Conservation (phyloP, 139 green algal species). For the Trebouxia sp. region DNA sequence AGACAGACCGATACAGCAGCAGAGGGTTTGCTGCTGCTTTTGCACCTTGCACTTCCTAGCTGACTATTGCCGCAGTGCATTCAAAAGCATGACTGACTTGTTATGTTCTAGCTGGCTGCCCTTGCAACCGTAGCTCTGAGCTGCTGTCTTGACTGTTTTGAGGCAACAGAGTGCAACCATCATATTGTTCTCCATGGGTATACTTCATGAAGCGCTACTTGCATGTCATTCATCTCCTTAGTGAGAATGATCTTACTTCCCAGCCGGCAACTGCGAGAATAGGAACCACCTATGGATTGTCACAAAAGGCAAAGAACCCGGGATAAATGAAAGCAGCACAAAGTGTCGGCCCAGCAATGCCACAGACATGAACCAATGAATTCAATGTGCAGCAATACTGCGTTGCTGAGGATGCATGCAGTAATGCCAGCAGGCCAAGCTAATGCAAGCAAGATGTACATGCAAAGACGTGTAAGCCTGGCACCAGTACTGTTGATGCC, state of each 20-base stretch:
- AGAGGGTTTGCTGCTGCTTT: no score
- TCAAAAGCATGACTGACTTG: no score
- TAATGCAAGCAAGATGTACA: no score
- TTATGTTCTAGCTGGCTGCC: no score
- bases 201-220: constrained; percentile 21
- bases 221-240: constrained; percentile 29
- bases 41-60: no score
- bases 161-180: no score
- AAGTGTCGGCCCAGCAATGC: not conserved
- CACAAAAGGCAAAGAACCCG: not conserved
- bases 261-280: constrained; percentile 4
- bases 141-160: no score
- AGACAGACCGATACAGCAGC: no score
- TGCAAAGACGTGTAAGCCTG: not conserved
- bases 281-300: not conserved
- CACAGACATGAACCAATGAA: not conserved
- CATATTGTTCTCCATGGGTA: constrained; percentile 23
- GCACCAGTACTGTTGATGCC: not conserved
- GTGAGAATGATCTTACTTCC: constrained; percentile 17
- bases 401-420: no score
- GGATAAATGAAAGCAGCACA: not conserved
- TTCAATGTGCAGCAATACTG: not conserved
- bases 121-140: no score
- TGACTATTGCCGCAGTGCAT: no score
- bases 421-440: no score